A percentile compares a stretch with the other conserved stretches of the same genome.
Conservation (phyloP, 768 basidiomycete species). For the Termitomyces sp. region DNA sequence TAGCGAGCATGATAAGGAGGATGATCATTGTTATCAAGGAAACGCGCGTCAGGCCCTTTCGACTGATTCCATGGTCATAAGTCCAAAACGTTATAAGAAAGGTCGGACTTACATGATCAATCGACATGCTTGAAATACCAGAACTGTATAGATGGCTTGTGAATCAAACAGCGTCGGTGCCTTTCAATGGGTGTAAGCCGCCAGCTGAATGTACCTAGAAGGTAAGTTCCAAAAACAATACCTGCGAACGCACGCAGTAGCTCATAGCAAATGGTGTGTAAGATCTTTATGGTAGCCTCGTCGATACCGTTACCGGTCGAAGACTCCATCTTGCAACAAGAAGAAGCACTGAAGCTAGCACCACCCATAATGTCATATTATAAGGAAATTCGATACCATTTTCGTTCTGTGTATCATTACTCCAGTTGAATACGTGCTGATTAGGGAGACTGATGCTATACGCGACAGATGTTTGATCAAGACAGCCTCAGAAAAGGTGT, state of each 20-base stretch:
- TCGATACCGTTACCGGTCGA: background rate
- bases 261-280: conserved; percentile 1
- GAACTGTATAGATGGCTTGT: too few species aligned
- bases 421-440: too few species aligned
- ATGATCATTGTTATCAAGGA: conserved; percentile 1
- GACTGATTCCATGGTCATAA: background rate
- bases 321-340: background rate
- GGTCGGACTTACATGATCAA: too few species aligned
- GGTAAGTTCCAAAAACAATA: conserved; percentile 4
- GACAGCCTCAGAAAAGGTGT: too few species aligned
- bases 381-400: too few species aligned
- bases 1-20: conserved; percentile 9
- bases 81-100: background rate
- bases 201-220: background rate
- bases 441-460: too few species aligned
- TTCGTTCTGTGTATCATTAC: too few species aligned
- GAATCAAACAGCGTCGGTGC: background rate
- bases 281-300: background rate
- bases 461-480: too few species aligned
- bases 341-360: background rate
- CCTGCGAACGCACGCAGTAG: conserved; percentile 3
- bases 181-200: background rate
- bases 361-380: too few species aligned
- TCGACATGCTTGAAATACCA: too few species aligned
- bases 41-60: conserved; percentile 6